Percentiles rank a stretch among this genome's conserved stretches.
Evolutionary conservation across 2,329 filamentous ascomycete genomes (phyloP).

Genomic region (Basipetospora chlamydospora): DNA sequence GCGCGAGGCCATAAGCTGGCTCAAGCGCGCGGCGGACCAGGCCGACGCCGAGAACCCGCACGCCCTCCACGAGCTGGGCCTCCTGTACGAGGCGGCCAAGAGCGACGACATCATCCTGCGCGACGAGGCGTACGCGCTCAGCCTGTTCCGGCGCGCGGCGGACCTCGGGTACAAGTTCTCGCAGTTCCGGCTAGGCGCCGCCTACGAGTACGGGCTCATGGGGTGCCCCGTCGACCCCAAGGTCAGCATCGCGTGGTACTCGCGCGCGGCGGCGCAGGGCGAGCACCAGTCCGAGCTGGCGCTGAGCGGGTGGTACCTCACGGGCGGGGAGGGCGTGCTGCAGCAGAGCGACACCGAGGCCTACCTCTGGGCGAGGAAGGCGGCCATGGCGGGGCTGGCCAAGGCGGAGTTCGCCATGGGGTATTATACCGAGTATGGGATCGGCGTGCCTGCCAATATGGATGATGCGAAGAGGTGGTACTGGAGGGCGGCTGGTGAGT

Average conservation of each 20-base stretch:
- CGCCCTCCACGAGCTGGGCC: constrained; percentile 74
- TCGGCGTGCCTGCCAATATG: constrained; percentile 70
- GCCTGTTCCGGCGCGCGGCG: constrained; percentile 72
- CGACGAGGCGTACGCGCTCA: constrained; percentile 69
- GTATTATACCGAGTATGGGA: constrained; percentile 91
- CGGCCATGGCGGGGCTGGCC: constrained; percentile 69
- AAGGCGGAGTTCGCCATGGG: constrained; percentile 94
- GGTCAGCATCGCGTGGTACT: constrained; percentile 87
- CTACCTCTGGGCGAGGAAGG: constrained; percentile 92
- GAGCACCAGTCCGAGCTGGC: constrained; percentile 87
- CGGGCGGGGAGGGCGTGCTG: constrained; percentile 73
- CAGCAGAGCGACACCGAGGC: constrained; percentile 91
- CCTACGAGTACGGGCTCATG: constrained; percentile 78
- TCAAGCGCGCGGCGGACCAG: constrained; percentile 81
- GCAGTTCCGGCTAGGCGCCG: constrained; percentile 76
- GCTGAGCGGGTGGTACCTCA: constrained; percentile 86
- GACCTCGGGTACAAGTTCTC: constrained; percentile 90
- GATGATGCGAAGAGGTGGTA: constrained; percentile 98
- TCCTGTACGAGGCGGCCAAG: constrained; percentile 49
- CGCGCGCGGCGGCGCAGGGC: constrained; percentile 74
- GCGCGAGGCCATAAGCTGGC: constrained; percentile 76
- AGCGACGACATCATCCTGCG: constrained; percentile 59
- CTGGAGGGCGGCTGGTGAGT: constrained; percentile 88
- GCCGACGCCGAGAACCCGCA: constrained; percentile 88
- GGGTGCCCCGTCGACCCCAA: constrained; percentile 72